Evolutionary conservation across 1,284 basidiomycete genomes (phyloP).

Genomic region (Phlebopus sp.): DNA sequence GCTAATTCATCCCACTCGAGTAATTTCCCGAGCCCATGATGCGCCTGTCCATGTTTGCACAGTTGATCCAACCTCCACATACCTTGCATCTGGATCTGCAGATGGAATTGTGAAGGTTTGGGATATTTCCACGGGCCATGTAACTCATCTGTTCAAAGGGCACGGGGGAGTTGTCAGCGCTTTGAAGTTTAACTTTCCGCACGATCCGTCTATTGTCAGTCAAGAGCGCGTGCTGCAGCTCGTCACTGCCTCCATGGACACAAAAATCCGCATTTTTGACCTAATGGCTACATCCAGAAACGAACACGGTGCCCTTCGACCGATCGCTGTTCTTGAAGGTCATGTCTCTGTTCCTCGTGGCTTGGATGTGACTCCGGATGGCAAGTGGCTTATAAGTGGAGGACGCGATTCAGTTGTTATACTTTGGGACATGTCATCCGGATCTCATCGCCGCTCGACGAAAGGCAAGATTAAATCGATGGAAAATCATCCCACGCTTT

Average conservation of each 20-base stretch:
- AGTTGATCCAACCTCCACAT: constrained; percentile 82
- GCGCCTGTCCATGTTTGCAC: constrained; percentile 90
- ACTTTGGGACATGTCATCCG: constrained; percentile 67
- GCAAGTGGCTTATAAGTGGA: constrained; percentile 83
- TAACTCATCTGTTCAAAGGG: constrained; percentile 94
- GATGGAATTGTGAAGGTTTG: constrained; percentile 98
- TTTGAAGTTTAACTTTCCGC: constrained; percentile 76
- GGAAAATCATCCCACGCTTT: constrained; percentile 49
- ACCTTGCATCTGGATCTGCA: constrained; percentile 92
- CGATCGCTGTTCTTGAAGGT: constrained; percentile 80
- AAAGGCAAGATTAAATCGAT: constrained; percentile 50
- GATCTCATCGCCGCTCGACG: constrained; percentile 16
- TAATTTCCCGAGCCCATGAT: constrained; percentile 82
- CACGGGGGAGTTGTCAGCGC: constrained; percentile 96
- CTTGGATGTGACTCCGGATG: constrained; percentile 80
- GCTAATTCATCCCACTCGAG: constrained; percentile 64
- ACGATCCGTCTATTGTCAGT: constrained; percentile 47
- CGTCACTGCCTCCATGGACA: constrained; percentile 87
- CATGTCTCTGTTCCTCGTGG: constrained; percentile 91
- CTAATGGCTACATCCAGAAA: constrained; percentile 60
- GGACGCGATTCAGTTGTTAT: constrained; percentile 89
- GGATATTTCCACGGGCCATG: constrained; percentile 85
- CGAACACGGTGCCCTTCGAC: constrained; percentile 58
- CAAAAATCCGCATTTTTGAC: constrained; percentile 88
- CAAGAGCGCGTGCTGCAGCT: constrained; percentile 69